phyloP scores from a whole-genome alignment of 78 protist genomes.

The Anaeramoeba flamelloides region DNA sequence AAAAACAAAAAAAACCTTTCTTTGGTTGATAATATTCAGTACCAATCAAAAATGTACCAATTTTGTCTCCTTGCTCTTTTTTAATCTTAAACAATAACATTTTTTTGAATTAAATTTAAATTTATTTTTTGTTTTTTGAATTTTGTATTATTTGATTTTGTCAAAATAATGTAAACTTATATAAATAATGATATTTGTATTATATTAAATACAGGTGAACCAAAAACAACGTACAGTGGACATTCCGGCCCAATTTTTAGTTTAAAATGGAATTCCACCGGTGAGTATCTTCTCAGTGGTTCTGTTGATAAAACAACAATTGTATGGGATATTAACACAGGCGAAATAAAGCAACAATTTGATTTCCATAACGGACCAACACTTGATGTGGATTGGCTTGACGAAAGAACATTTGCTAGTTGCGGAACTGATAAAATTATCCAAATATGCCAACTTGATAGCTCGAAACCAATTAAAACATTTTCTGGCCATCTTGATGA shows the following conservation, averaged over 20 bases:
- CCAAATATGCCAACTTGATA: slow-evolving; percentile 16
- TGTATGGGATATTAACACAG: slow-evolving; percentile 69
- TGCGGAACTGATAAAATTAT: slow-evolving; percentile 26
- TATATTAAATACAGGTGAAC: slow-evolving; percentile 35
- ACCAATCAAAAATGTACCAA: too few species aligned
- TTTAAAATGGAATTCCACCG: slow-evolving; percentile 66
- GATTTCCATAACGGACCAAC: slow-evolving; percentile 54
- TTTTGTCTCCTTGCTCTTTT: too few species aligned
- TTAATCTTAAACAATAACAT: too few species aligned
- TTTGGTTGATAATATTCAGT: too few species aligned
- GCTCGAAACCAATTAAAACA: neutral
- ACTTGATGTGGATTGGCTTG: slow-evolving; percentile 79
- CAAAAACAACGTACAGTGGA: slow-evolving; percentile 23
- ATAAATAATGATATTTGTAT: too few species aligned
- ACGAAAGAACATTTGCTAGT: slow-evolving; percentile 23
- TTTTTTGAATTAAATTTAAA: too few species aligned
- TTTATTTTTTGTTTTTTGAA: too few species aligned
- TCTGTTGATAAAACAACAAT: slow-evolving; percentile 64
- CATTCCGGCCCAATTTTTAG: slow-evolving; percentile 75
- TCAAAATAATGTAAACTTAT: too few species aligned
- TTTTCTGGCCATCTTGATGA: slow-evolving; percentile 35
- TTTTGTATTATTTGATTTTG: too few species aligned
- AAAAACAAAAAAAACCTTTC: too few species aligned
- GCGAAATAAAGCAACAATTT: slow-evolving; percentile 37
- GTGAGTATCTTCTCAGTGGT: slow-evolving; percentile 54